A percentile compares a stretch with the other conserved stretches of the same genome.
Conservation (phyloP, 352 stramenopile genomes). For the Pythium volutum region DNA sequence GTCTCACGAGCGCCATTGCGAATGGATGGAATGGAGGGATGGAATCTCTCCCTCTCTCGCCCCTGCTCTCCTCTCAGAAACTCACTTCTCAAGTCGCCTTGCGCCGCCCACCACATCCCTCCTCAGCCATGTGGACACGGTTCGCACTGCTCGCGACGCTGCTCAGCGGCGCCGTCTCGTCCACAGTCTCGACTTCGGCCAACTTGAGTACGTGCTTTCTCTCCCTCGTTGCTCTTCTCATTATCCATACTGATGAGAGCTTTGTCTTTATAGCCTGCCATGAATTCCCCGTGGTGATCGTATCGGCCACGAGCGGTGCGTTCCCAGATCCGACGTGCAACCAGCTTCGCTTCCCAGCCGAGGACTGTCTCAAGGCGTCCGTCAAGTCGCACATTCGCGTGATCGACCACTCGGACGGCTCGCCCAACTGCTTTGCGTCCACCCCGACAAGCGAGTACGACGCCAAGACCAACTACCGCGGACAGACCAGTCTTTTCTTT, state of each 20-base stretch:
- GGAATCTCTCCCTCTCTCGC: background rate
- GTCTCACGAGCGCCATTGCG: background rate
- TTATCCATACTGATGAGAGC: background rate
- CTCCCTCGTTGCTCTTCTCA: background rate
- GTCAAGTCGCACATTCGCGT: conserved; percentile 56
- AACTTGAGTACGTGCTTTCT: conserved; percentile 11
- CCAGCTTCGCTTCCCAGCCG: conserved; percentile 58
- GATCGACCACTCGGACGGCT: conserved; percentile 51
- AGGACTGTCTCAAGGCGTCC: conserved; percentile 60
- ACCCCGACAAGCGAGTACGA: conserved; percentile 38
- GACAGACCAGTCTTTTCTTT: conserved; percentile 74
- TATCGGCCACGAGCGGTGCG: conserved; percentile 46
- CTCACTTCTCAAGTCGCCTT: conserved; percentile 20
- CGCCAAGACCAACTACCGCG: conserved; percentile 69
- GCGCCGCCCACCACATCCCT: background rate
- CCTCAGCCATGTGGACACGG: conserved; percentile 22
- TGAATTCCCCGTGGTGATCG: conserved; percentile 63
- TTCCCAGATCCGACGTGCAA: conserved; percentile 75
- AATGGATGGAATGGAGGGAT: conserved; percentile 2
- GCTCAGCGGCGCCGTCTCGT: background rate
- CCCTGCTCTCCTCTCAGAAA: background rate
- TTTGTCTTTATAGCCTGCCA: conserved; percentile 39
- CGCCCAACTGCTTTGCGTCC: conserved; percentile 56
- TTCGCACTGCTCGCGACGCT: conserved; percentile 21
- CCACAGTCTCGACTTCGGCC: background rate